Evolutionary conservation across 805 yeast genomes (phyloP), one percentile per base, ranked within the genome.

Genomic region (Metschnikowia aberdeeniae): DNA sequence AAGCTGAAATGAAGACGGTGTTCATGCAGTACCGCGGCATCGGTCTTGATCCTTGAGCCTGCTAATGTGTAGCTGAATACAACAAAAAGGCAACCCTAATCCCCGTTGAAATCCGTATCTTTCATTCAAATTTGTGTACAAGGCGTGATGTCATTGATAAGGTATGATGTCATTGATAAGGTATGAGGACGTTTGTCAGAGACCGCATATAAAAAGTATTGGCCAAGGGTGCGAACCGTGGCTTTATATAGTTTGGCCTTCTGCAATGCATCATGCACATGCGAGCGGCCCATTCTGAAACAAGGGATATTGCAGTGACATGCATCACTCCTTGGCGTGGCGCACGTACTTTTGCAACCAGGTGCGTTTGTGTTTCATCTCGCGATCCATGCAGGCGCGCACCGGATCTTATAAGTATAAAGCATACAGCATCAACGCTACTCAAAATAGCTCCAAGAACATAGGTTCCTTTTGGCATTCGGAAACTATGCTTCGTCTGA

Each of bases 11-110:
- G 40, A 12, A 36, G 26, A 19, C 11, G 31, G 14, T 17, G 19
- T 37, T 29, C 29, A 29, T 37, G 40, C 40, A 37, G 40, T 28
- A 37, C 40, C 40, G 40, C 40, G 40, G 31, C 13, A 29, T 11
- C 12, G 13, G 13, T n/a, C 13, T 22, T 22, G 26, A 22, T 22
- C 8, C 26, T 5, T 22, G 8, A 22, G 8, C 26, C 26, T 17
- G 26, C 8, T 22, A 6, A 6, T 22, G 3, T 7, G 26, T 5
- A 22, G 26, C 26, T 22, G 8, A 22, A 22, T 22, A 7, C 6
- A 22, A 6, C 26, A 22, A 22, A 22, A 17, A 3, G 17, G 17
- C n/a, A 17, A 17, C 17, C 17, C 17, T 2, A 17, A 17, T 17
- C 17, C 17, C 17, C 17, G 3, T 17, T 17, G 3, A 17, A 17